These are phyloP conservation scores for Climacium dendroides DNA, from an alignment of 225 moss, liverwort and hornwort species.

Conservation along the genomic window DNA sequence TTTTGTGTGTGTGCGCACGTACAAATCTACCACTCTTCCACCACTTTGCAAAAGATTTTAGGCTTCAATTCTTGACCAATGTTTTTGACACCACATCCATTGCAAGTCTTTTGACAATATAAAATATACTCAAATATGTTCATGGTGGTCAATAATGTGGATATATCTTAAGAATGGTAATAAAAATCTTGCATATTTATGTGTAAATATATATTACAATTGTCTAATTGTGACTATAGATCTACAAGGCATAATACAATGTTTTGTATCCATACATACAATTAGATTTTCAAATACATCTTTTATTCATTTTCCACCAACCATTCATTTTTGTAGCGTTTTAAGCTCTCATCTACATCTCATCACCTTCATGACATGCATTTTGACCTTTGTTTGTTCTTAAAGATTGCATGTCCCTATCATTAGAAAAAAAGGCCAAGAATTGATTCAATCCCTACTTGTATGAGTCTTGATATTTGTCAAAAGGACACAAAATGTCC, in stretches of 20 bases:
- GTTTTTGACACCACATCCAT: neutral
- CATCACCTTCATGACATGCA: neutral
- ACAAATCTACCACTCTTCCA: neutral
- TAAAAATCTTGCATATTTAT: neutral
- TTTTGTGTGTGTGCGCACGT: rapidly evolving
- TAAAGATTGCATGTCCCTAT: neutral
- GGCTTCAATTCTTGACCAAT: neutral
- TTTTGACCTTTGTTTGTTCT: neutral
- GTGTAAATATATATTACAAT: neutral
- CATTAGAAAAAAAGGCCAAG: neutral
- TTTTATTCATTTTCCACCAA: neutral
- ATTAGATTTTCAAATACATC: neutral
- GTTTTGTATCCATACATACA: too few relatives aligned
- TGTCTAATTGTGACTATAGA: neutral
- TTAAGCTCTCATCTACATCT: neutral
- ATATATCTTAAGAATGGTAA: neutral
- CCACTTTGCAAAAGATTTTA: rapidly evolving
- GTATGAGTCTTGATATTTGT: neutral
- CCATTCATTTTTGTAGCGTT: neutral
- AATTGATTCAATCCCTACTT: neutral
- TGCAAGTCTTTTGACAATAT: neutral
- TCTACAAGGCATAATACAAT: neutral
- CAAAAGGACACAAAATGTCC: neutral
- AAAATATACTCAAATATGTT: neutral
- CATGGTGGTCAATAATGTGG: neutral